Evolutionary conservation across 768 basidiomycete species (phyloP).

Genomic region (Russula dissimulans): DNA sequence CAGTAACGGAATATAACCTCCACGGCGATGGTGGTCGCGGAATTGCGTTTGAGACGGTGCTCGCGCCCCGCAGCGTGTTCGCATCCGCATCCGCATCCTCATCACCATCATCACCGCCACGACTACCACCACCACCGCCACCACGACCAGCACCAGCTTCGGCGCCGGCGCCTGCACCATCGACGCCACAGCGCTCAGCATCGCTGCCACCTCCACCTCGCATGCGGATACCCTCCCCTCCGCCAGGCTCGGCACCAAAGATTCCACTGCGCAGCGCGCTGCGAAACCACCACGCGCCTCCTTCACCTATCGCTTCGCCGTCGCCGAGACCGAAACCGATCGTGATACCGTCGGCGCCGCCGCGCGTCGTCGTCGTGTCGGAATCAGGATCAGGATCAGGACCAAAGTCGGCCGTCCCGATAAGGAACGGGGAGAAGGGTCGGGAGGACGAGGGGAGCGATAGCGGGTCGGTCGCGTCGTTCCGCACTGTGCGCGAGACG

Average conservation of each 20-base stretch:
- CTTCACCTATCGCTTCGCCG: constrained; percentile 8
- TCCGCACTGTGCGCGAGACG: constrained; percentile 55
- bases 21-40: constrained; percentile 13
- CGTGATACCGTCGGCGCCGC: constrained; percentile 12
- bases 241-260: constrained; percentile 23
- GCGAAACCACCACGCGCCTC: constrained; percentile 28
- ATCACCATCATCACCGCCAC: no score
- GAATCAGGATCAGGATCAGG: background rate
- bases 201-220: constrained; percentile 4
- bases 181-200: background rate
- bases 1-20: constrained; percentile 14
- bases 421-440: background rate
- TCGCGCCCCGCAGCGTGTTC: constrained; percentile 1
- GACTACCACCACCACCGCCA: no score
- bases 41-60: constrained; percentile 13
- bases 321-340: background rate
- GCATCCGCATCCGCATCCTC: background rate
- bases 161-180: background rate
- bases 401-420: no score
- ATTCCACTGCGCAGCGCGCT: constrained; percentile 56
- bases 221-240: background rate
- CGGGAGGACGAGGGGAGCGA: constrained; percentile 27
- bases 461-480: constrained; percentile 48
- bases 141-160: background rate
- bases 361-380: constrained; percentile 1